Evolutionary conservation across 129 eudicot genomes (phyloP).

Genomic region (Gnaphalium uliginosum): DNA sequence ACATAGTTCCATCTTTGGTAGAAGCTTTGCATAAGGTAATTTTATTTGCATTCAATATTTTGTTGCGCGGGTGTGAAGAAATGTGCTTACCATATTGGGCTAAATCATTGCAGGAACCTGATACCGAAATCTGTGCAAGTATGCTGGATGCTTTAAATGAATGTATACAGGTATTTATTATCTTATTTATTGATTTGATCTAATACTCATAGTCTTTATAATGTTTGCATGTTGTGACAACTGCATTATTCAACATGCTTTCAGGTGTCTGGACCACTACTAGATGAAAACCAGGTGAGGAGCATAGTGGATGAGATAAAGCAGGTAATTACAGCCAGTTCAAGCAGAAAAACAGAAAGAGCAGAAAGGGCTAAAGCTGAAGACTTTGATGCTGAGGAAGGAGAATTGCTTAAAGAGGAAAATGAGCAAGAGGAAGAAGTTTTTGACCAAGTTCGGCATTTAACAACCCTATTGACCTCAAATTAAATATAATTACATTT

Average conservation of each 20-base stretch:
- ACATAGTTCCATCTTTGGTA: conserved; percentile 84
- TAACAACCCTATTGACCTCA: background rate
- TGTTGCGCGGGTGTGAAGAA: background rate
- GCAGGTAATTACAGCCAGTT: conserved; percentile 96
- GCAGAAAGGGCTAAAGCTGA: conserved; percentile 97
- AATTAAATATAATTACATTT: background rate
- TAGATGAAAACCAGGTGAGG: conserved; percentile 86
- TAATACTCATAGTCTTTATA: conserved; percentile 6
- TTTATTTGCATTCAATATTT: background rate
- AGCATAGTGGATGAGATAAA: conserved; percentile 97
- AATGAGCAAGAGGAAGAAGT: conserved; percentile 99
- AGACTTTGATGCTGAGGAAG: conserved; percentile 99
- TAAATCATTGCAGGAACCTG: conserved; percentile 78
- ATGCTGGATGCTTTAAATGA: conserved; percentile 96
- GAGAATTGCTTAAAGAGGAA: conserved; percentile 89
- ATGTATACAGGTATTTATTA: conserved; percentile 69
- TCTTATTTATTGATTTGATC: background rate
- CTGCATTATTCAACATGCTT: conserved; percentile 19
- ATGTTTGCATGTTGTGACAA: background rate
- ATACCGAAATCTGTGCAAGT: conserved; percentile 88
- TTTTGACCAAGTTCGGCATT: conserved; percentile 81
- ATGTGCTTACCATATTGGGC: conserved; percentile 22
- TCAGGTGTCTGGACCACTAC: conserved; percentile 79
- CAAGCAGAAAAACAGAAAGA: conserved; percentile 90
- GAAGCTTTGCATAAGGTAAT: conserved; percentile 95